Conservation (phyloP, 306 rosid species). For the Acacia melanoxylon region DNA sequence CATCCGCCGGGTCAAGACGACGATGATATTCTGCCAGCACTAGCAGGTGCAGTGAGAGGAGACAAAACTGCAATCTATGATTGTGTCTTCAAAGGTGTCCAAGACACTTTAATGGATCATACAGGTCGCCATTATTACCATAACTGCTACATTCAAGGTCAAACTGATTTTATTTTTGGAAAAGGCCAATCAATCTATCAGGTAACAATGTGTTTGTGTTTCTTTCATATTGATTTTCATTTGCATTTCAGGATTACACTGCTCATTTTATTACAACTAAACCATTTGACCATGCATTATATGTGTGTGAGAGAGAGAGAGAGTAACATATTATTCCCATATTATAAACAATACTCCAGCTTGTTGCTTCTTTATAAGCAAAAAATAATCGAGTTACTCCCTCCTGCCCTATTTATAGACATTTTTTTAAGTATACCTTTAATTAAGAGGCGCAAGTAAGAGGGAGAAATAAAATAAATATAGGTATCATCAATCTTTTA, state of each 20-base stretch:
- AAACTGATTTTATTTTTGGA: slow-evolving; percentile 43
- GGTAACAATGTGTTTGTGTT: background rate
- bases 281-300: background rate
- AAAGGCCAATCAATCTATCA: slow-evolving; percentile 1
- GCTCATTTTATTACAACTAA: background rate
- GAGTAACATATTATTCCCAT: too few relatives aligned
- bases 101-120: slow-evolving; percentile 43
- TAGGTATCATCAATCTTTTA: too few relatives aligned
- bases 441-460: too few relatives aligned
- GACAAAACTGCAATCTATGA: slow-evolving; percentile 29
- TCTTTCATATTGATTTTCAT: too few relatives aligned
- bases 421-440: too few relatives aligned
- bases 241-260: background rate
- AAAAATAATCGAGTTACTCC: too few relatives aligned
- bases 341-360: background rate
- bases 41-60: slow-evolving; percentile 35
- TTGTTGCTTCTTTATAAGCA: too few relatives aligned
- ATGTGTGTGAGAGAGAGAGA: too few relatives aligned
- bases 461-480: too few relatives aligned
- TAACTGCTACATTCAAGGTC: slow-evolving; percentile 41
- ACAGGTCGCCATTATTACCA: slow-evolving; percentile 39
- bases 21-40: background rate
- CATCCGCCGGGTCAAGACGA: background rate
- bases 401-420: too few relatives aligned
- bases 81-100: slow-evolving; percentile 35